These are phyloP conservation scores for Termitomyces titanicus DNA, from an alignment of 768 basidiomycete species.

Conservation along the genomic window DNA sequence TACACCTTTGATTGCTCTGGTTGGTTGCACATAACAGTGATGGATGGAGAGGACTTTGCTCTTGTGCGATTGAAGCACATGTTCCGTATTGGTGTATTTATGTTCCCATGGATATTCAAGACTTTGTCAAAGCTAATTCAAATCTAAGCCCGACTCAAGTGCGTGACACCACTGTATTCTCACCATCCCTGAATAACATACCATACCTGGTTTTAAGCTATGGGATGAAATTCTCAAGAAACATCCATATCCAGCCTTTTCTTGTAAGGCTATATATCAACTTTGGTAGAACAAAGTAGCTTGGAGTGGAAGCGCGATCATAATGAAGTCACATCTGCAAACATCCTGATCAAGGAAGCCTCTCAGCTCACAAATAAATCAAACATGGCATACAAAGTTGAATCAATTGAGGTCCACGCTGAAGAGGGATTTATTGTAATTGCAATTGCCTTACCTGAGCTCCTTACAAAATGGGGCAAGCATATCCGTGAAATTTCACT, in stretches of 20 bases:
- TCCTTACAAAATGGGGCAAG: slow-evolving; percentile 18
- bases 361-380: background rate
- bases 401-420: background rate
- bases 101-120: background rate
- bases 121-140: background rate
- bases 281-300: slow-evolving; percentile 15
- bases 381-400: background rate
- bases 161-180: background rate
- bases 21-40: slow-evolving; percentile 20
- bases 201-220: slow-evolving; percentile 7
- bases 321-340: slow-evolving; percentile 25
- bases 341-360: slow-evolving; percentile 18
- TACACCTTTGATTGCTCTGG: slow-evolving; percentile 21
- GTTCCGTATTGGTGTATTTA: background rate
- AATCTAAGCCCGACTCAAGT: slow-evolving; percentile 14
- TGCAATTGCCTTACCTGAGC: slow-evolving; percentile 23
- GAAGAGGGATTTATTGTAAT: slow-evolving; percentile 16
- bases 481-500: slow-evolving; percentile 18
- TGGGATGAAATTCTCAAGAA: slow-evolving; percentile 17
- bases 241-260: slow-evolving; percentile 6
- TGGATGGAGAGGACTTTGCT: too few species aligned
- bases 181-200: background rate
- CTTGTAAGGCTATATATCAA: slow-evolving; percentile 16
- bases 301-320: slow-evolving; percentile 20
- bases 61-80: too few species aligned